Conservation (phyloP, 257 asterid species). For the Osmanthus fragrans region DNA sequence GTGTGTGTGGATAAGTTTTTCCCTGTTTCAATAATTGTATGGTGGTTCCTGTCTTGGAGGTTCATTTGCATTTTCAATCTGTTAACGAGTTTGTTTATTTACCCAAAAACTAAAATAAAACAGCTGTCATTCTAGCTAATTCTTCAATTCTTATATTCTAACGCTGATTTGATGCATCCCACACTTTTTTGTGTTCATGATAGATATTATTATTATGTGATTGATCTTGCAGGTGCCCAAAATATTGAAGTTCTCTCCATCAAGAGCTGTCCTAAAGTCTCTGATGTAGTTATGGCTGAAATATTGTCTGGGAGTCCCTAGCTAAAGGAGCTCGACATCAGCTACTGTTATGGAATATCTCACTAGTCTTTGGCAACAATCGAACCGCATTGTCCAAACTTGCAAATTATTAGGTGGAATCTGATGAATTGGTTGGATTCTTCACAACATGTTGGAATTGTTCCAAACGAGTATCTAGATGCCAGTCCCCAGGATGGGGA, state of each 20-base stretch:
- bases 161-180: no score
- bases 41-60: not conserved
- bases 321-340: conserved; percentile 74
- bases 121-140: no score
- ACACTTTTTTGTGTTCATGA: conserved; percentile 4
- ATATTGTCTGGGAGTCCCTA: conserved; percentile 63
- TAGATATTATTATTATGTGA: no score
- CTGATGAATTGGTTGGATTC: conserved; percentile 78
- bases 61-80: not conserved
- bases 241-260: conserved; percentile 7
- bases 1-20: not conserved
- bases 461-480: conserved; percentile 64
- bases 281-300: conserved; percentile 51
- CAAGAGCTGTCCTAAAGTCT: conserved; percentile 68
- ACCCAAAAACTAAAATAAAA: not conserved
- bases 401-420: conserved; percentile 52
- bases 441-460: conserved; percentile 57
- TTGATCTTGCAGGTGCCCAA: no score
- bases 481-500: conserved; percentile 86
- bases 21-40: not conserved
- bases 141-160: no score
- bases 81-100: not conserved
- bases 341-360: conserved; percentile 81
- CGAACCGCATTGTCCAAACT: conserved; percentile 53
- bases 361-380: conserved; percentile 56